Evolutionary conservation across 441 rosid genomes (phyloP), one percentile per base, ranked within the genome.

Genomic region (Metrosideros polymorpha): DNA sequence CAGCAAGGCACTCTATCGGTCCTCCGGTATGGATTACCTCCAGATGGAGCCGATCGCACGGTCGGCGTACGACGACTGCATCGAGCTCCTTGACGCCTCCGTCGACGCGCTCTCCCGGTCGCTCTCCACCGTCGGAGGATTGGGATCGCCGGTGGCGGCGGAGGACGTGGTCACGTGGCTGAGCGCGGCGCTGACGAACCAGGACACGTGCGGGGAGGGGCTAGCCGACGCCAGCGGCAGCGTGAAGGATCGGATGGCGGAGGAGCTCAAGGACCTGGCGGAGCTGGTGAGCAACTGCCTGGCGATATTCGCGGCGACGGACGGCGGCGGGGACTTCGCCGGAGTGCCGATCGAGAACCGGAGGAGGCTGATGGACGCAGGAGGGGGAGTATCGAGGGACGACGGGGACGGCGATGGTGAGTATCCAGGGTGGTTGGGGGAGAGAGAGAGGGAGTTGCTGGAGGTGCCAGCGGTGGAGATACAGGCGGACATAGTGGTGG

Each of bases 331-430:
- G 71, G 98, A 96, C 56, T 92, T 96, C 61, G 83, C 89, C 2
- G 99, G 98, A 39, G 94, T 97, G 30, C 98, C 99, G 85, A 93
- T 96, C 83, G 96, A 95, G 94, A 97, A 94, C 89, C 89, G 99
- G 86, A 88, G 93, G 89, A 87, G 85, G 84, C 59, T 87, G 56
- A 56, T 87, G 84, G 45, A 17, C 50, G 25, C 32, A 25, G 86
- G 86, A 61, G 93, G 89, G 90, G 79, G 59, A 63, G 42, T 4
- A 85, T 84, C 53, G 90, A 85, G 14, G 63, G 6, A 42, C 43
- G 27, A 25, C 30, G 86, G 25, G 29, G 56, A 32, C 51, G 42
- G 39, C 18, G 89, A 75, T 29, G 92, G 86, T 9, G 87, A 8
- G 10, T 92, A 91, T 12, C 99, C 99, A 9, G 85, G 24, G 19